phyloP scores from a whole-genome alignment of 148 eudicot genomes.

The Spergularia bocconei region DNA sequence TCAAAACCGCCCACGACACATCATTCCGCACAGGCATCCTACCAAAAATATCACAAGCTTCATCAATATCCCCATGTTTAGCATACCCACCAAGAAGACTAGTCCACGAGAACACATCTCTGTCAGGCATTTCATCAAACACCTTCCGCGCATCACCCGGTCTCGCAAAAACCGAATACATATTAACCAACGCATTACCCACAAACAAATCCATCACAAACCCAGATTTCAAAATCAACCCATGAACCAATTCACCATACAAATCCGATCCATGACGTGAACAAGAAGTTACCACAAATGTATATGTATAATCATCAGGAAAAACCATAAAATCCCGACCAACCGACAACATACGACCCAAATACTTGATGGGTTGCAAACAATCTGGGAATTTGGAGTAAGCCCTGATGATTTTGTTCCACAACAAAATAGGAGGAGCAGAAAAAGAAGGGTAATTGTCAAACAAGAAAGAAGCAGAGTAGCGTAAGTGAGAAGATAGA shows the following conservation, averaged over 20 bases:
- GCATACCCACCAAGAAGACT: constrained; percentile 61
- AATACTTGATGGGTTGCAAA: constrained; percentile 37
- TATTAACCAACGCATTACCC: constrained; percentile 52
- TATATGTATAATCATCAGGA: constrained; percentile 71
- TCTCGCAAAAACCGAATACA: constrained; percentile 35
- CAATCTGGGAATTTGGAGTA: constrained; percentile 53
- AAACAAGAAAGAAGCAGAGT: constrained; percentile 43
- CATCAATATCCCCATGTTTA: constrained; percentile 46
- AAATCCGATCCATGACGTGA: constrained; percentile 32
- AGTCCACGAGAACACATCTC: constrained; percentile 67
- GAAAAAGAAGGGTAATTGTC: constrained; percentile 39
- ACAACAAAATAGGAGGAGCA: constrained; percentile 48
- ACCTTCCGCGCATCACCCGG: constrained; percentile 38
- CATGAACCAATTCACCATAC: constrained; percentile 54
- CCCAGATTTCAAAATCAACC: constrained; percentile 51
- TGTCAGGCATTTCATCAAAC: constrained; percentile 55
- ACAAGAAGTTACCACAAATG: constrained; percentile 58
- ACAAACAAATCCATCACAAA: constrained; percentile 46
- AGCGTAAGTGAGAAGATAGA: constrained; percentile 27
- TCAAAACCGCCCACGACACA: constrained; percentile 73
- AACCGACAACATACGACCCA: constrained; percentile 43
- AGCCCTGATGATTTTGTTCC: constrained; percentile 64
- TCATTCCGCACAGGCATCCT: constrained; percentile 58
- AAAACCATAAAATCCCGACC: constrained; percentile 18
- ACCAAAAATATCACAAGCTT: constrained; percentile 43